Base-by-base conservation (phyloP, 176 grass and related monocot genomes). In the Avena atlantica region DNA sequence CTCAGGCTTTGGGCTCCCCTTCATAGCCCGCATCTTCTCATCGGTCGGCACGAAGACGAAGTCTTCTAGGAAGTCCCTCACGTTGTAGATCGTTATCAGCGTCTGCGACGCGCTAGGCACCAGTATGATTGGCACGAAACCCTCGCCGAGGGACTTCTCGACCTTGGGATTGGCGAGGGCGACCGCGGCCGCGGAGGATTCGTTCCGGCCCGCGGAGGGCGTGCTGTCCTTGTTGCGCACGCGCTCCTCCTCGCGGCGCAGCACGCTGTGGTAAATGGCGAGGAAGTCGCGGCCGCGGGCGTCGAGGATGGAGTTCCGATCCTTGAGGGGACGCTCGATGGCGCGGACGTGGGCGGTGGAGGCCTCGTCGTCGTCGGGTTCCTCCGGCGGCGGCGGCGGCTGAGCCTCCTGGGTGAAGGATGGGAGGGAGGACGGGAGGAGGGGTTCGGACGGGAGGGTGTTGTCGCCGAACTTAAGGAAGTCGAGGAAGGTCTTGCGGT, bases 51-150 rank as follows among this genome's bases (percentile, higher is more conserved):
- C 89, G 76, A 91, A 98, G 8, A 98, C 84, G 11, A 92, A 92
- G 21, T 96, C 96, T 70, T 98, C 96, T 13, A 98, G 81, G 79
- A 98, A 98, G 44, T 98, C 96, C 87, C 68, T 94, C 5, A 98
- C 96, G 34, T 98, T 98, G 87, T 98, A 94, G 70, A 98, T 98
- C 0, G 96, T 96, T 6, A 98, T 93, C 1, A 98, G 89, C 65
- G 93, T 98, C 90, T 95, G 92, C 14, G 88, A 98, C 58, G 96
- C 96, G 84, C 96, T 98, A 48, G 96, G 96, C 84, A 98, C 96
- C 31, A 98, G 88, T 78, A 98, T 98, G 76, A 98, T 98, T 23
- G 96, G 93, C 70, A 98, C 89, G 44, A 90, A 73, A 61, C 94
- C 93, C 5, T 92, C 92, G 20, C 79, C 87, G 45, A 91, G 76